Evolutionary conservation across 2,329 filamentous ascomycete species (phyloP).

Genomic region (Fusarium humuli): DNA sequence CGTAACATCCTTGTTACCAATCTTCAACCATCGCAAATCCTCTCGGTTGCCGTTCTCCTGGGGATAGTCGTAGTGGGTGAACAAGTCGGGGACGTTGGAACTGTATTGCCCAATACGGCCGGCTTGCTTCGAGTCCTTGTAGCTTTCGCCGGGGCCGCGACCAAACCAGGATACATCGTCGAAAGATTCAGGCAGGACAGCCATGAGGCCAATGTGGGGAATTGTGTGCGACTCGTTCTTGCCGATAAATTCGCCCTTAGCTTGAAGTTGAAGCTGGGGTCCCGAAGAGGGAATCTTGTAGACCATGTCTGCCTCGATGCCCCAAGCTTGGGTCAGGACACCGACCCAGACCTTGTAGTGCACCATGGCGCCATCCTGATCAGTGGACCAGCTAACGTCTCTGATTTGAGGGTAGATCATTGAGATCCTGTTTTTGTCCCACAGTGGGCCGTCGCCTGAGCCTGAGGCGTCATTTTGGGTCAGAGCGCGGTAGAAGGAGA

Average conservation of each 20-base stretch:
- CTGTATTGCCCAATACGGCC: slow-evolving; percentile 8
- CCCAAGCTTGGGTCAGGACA: slow-evolving; percentile 13
- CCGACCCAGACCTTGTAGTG: slow-evolving; percentile 30
- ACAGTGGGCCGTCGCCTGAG: slow-evolving; percentile 3
- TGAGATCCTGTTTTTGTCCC: not conserved
- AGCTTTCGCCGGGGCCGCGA: slow-evolving; percentile 18
- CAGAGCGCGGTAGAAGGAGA: slow-evolving; percentile 7
- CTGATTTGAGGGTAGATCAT: slow-evolving; percentile 17
- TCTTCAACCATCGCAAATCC: slow-evolving; percentile 12
- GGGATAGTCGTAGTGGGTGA: slow-evolving; percentile 26
- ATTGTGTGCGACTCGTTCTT: slow-evolving; percentile 12
- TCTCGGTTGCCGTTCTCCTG: slow-evolving; percentile 27
- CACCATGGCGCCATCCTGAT: rapidly evolving
- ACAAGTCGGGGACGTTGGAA: not conserved
- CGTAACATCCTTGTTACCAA: not conserved
- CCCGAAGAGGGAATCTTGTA: slow-evolving; percentile 2
- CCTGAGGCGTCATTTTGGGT: slow-evolving; percentile 21
- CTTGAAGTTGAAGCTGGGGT: not conserved
- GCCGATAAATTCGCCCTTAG: not conserved
- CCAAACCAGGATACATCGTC: slow-evolving; percentile 22
- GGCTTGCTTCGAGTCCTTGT: slow-evolving; percentile 27
- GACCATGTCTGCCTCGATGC: slow-evolving; percentile 16
- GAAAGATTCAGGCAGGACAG: not conserved
- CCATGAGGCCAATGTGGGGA: slow-evolving; percentile 19
- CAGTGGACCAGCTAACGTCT: not conserved